These are phyloP conservation scores for Hyphodiscus sp. DNA, from an alignment of 2,329 filamentous ascomycete species.

Conservation along the genomic window DNA sequence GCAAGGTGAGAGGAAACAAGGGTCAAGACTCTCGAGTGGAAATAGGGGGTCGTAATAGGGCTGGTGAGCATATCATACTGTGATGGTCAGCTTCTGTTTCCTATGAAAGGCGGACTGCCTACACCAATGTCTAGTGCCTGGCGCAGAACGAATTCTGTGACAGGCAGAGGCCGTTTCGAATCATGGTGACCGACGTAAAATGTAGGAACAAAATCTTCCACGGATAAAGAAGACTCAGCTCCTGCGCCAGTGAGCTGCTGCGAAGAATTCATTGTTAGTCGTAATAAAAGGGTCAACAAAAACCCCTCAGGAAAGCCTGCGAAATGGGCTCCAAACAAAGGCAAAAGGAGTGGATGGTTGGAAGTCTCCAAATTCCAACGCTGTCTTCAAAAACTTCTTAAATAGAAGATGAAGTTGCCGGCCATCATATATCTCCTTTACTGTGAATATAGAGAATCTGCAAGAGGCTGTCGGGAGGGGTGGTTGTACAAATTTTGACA, in stretches of 20 bases:
- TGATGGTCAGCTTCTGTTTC: constrained; percentile 18
- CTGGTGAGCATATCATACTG: constrained; percentile 76
- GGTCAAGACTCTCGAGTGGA: constrained; percentile 60
- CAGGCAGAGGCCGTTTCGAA: constrained; percentile 51
- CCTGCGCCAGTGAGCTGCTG: constrained; percentile 10
- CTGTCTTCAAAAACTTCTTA: neutral
- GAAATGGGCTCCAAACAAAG: constrained; percentile 2
- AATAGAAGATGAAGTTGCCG: neutral
- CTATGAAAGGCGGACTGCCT: constrained; percentile 32
- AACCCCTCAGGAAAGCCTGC: neutral
- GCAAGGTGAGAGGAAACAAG: constrained; percentile 51
- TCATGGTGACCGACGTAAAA: constrained; percentile 75
- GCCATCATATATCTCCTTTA: neutral
- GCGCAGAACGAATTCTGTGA: constrained; percentile 58
- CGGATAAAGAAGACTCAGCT: constrained; percentile 14
- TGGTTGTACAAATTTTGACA: too few species aligned
- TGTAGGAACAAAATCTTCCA: constrained; percentile 33
- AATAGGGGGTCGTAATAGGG: constrained; percentile 69
- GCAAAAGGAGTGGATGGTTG: constrained; percentile 2
- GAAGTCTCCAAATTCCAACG: neutral
- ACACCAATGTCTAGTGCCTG: constrained; percentile 64
- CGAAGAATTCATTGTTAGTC: constrained; percentile 12
- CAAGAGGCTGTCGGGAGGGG: neutral
- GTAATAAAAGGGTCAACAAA: neutral
- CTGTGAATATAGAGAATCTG: neutral